Conservation (phyloP, 768 basidiomycete species). For the Melanogaster broomeanus region DNA sequence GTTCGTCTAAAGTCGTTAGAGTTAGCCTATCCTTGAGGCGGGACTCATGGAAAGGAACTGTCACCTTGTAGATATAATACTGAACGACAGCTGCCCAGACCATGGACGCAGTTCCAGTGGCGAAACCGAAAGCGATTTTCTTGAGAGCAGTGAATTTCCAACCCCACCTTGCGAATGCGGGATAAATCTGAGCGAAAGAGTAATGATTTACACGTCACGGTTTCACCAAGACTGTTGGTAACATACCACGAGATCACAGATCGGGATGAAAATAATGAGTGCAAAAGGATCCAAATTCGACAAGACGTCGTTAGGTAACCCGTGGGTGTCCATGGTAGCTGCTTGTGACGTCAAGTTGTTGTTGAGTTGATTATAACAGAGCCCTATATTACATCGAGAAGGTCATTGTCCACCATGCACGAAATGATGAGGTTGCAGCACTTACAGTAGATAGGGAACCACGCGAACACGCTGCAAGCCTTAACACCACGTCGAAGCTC, state of each 20-base stretch:
- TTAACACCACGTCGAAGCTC: too few species aligned
- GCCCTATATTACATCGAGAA: too few species aligned
- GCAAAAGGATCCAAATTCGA: too few species aligned
- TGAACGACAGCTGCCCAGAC: too few species aligned
- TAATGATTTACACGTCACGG: background rate
- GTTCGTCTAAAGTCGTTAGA: constrained; percentile 34
- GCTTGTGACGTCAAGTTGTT: constrained; percentile 82
- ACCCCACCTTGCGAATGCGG: too few species aligned
- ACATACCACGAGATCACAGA: constrained; percentile 58
- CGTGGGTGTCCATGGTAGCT: constrained; percentile 71
- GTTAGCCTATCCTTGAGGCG: background rate
- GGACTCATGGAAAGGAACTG: background rate
- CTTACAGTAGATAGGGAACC: too few species aligned
- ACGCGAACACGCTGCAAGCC: too few species aligned
- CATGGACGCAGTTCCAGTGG: constrained; percentile 57
- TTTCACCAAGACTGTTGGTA: background rate
- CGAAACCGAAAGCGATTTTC: constrained; percentile 60
- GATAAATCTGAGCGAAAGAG: constrained; percentile 48
- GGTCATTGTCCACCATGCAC: constrained; percentile 76
- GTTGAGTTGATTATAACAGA: too few species aligned
- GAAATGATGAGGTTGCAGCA: constrained; percentile 79
- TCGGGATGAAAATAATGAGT: constrained; percentile 72
- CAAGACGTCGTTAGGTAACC: constrained; percentile 74
- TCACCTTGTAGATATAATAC: constrained; percentile 69
- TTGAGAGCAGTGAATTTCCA: too few species aligned